Conservation (phyloP, 345 rosid genomes). For the Geranium rotundifolium region DNA sequence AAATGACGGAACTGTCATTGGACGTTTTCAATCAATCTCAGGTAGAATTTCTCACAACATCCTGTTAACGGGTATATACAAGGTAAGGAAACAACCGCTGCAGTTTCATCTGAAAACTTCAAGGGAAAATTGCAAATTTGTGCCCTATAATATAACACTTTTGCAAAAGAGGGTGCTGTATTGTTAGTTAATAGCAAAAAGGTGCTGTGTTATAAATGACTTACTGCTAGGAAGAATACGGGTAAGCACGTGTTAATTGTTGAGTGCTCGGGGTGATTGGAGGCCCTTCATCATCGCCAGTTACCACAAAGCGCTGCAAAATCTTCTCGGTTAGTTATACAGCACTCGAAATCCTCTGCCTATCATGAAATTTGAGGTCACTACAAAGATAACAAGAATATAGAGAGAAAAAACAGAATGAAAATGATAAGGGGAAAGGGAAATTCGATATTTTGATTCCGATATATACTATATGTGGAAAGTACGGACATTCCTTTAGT, state of each 20-base stretch:
- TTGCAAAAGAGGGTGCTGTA: too few species aligned
- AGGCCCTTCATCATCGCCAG: conserved; percentile 69
- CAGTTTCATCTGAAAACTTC: not conserved
- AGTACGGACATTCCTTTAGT: not conserved
- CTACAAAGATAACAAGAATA: not conserved
- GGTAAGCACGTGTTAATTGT: conserved; percentile 35
- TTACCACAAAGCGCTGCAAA: conserved; percentile 50
- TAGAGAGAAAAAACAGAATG: not conserved
- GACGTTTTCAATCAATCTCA: conserved; percentile 10
- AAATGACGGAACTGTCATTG: not conserved
- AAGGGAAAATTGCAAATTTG: not conserved
- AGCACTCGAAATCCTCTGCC: conserved; percentile 66
- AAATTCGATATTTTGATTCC: too few species aligned
- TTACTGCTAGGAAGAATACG: conserved; percentile 84
- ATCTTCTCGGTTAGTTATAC: conserved; percentile 76
- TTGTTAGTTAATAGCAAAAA: too few species aligned
- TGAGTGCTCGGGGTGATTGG: conserved; percentile 38
- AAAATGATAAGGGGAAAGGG: not conserved
- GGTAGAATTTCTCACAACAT: conserved; percentile 53
- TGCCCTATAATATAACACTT: conserved; percentile 1
- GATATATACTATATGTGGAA: not conserved
- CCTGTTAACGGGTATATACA: conserved; percentile 17
- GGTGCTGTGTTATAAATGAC: conserved; percentile 10
- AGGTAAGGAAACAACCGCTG: not conserved
- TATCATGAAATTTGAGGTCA: conserved; percentile 7